These are phyloP conservation scores for Emergomyces pasteurianus DNA, from an alignment of 2,329 filamentous ascomycete species.

Conservation along the genomic window DNA sequence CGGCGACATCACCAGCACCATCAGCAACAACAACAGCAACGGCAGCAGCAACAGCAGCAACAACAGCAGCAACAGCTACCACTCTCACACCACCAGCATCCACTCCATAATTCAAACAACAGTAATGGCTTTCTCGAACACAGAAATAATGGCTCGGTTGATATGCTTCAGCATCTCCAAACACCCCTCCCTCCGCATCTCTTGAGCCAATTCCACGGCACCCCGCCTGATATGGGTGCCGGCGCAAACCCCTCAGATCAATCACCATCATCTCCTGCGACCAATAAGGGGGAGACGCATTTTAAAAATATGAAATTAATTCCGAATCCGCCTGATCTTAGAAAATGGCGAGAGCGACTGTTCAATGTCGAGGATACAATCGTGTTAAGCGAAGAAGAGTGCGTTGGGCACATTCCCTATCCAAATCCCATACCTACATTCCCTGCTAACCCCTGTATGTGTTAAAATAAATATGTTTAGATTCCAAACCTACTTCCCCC, in stretches of 20 bases:
- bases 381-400: constrained; percentile 62
- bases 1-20: background rate
- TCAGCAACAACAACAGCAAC: background rate
- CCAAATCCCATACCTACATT: too few species aligned
- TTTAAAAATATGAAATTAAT: constrained; percentile 41
- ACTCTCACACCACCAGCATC: constrained; percentile 3
- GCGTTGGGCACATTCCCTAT: constrained; percentile 20
- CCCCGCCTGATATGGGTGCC: constrained; percentile 15
- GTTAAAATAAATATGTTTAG: constrained; percentile 28
- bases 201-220: constrained; percentile 12
- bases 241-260: background rate
- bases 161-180: constrained; percentile 10
- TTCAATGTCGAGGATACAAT: constrained; percentile 67
- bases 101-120: constrained; percentile 4
- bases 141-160: constrained; percentile 10
- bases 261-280: background rate
- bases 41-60: too few species aligned
- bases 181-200: constrained; percentile 12
- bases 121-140: constrained; percentile 4
- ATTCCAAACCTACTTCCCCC: constrained; percentile 70
- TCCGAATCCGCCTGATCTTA: constrained; percentile 54
- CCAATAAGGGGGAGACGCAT: constrained; percentile 16
- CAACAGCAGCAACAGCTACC: constrained; percentile 9
- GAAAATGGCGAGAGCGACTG: constrained; percentile 57
- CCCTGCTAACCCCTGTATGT: background rate